Base-by-base conservation (phyloP, 1,284 basidiomycete genomes). In the Amylostereum areolatum region DNA sequence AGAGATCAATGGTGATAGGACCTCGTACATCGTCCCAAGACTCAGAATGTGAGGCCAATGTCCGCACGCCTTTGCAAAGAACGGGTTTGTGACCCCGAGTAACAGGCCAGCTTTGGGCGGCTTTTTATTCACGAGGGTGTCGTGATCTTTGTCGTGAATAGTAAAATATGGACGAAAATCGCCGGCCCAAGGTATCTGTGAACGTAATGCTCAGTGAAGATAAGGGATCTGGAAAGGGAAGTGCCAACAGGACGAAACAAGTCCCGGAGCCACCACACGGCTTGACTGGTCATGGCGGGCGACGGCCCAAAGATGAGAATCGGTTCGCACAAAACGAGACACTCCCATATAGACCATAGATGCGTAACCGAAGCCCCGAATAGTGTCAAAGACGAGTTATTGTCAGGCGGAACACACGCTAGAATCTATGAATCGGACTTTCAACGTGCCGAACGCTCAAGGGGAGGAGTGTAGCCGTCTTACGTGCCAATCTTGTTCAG, bases 131-230 rank as follows among this genome's bases (percentile, higher is more conserved):
- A 96, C 84, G 3, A 97, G 65, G 0, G 77, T 61, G 0, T 77
- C 62, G 57, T 92, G 87, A 57, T 97, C 94, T 36, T 79, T 80
- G 59, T 98, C 96, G 63, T 97, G 95, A 53, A 98, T 94, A 12
- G 94, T 97, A 57, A 98, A 90, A 65, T 96, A 98, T 0, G 95
- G 96, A 6, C 95, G 77, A 59, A 92, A 84, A 62, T 98, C 95
- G 2, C 83, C 83, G 0, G 86, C 83, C 18, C 91, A 75, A 0
- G 92, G 92, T 29, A 97, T 84, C 86, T 92, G 55, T 10, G 18
- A 25, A 8, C 33, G 33, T 40, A 31, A 8, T 29, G 32, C 31
- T 46, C 37, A 56, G 24, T 47, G 43, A 51, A 27, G 35, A 44
- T 36, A 44, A 24, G 27, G 42, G 30, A 35, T 6, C 3, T 11